These are phyloP conservation scores for Colletotrichum sp. DNA, from an alignment of 2,329 filamentous ascomycete species.

Conservation along the genomic window DNA sequence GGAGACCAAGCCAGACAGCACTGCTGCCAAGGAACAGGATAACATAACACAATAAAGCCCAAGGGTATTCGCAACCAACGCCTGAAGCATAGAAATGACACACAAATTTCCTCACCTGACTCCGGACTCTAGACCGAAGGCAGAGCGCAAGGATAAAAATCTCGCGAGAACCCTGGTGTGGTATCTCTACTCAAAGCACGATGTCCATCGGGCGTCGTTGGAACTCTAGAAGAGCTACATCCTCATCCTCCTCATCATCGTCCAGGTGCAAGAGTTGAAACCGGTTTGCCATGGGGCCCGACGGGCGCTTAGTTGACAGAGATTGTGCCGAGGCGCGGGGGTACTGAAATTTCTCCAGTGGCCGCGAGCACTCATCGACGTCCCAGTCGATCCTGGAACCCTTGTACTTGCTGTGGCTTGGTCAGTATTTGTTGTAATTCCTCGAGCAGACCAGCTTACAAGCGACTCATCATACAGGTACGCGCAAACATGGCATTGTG, in stretches of 20 bases:
- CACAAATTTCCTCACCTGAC: background rate
- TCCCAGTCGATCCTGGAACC: constrained; percentile 73
- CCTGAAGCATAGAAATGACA: background rate
- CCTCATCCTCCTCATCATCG: constrained; percentile 39
- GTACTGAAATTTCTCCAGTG: constrained; percentile 44
- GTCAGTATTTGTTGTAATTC: constrained; percentile 20
- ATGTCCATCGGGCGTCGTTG: constrained; percentile 26
- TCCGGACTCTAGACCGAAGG: background rate
- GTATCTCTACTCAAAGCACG: background rate
- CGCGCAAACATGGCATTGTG: constrained; percentile 77
- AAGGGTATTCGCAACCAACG: background rate
- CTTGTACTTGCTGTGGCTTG: constrained; percentile 68
- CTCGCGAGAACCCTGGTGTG: background rate
- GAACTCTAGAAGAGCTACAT: background rate
- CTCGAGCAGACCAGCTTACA: constrained; percentile 39
- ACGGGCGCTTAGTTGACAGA: constrained; percentile 35
- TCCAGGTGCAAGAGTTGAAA: constrained; percentile 65
- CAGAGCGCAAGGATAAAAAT: background rate
- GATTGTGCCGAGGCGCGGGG: constrained; percentile 29
- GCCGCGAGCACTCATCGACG: constrained; percentile 73
- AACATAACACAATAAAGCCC: background rate
- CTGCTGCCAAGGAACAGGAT: background rate
- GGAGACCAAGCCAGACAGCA: background rate
- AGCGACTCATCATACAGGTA: constrained; percentile 75
- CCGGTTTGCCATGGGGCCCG: constrained; percentile 57